Base-by-base conservation (phyloP, 352 stramenopile species). In the Phytopythium kandeliae region DNA sequence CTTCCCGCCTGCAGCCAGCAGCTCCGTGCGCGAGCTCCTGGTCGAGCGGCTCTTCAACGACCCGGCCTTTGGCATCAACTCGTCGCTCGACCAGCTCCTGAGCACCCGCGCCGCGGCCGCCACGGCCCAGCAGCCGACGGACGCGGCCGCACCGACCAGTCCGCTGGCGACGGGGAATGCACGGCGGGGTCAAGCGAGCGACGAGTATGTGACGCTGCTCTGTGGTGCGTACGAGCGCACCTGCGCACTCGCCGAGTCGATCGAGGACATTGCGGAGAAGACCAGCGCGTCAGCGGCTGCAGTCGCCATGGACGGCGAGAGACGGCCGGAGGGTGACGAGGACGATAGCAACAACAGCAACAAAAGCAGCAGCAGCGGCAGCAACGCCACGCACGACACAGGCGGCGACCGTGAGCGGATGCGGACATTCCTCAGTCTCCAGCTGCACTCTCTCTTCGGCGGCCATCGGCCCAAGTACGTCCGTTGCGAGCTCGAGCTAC, bases 401-500 rank as follows among this genome's bases (percentile, higher is more conserved):
- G 33, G 58, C 17, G 59, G 63, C 26, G 64, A 62, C 15, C 48
- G 68, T 11, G 63, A 83, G 36, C 71, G 82, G 4, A 89, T 92
- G 62, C 69, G 67, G 16, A 74, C 71, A 1, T 92, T 92, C 48
- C 64, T 92, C 21, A 69, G 62, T 42, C 63, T 88, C 1, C 82
- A 92, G 55, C 65, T 92, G 19, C 82, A 92, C 50, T 89, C 79
- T 12, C 65, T 92, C 8, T 92, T 92, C 56, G 82, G 72, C 0
- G 82, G 63, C 34, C 82, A 92, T 55, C 78, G 71, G 0, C 69
- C 85, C 31, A 73, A 71, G 28, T 92, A 92, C 55, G 55, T 88
- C 17, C 49, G 65, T 24, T 82, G 73, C 13, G 82, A 92, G 28
- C 55, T 90, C 17, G 78, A 89, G 37, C 50, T 92, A 17, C 48